Conservation (phyloP, 202 grass and related monocot genomes). For the Zoysia matrella region DNA sequence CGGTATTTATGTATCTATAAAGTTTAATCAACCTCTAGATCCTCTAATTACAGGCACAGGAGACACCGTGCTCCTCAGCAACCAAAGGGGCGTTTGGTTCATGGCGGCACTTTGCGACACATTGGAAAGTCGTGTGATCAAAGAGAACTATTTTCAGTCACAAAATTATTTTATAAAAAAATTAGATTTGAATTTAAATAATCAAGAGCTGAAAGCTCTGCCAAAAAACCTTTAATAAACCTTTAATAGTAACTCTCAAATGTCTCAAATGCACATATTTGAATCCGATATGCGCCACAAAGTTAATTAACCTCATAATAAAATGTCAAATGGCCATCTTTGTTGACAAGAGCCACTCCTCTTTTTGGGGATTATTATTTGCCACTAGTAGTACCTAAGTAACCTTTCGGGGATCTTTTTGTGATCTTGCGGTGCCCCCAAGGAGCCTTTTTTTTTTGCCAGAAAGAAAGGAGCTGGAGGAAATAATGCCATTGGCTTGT, state of each 20-base stretch:
- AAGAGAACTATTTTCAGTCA: no score
- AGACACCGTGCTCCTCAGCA: background rate
- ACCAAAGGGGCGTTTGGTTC: background rate
- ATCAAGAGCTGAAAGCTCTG: background rate
- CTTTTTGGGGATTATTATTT: background rate
- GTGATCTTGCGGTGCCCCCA: slow-evolving; percentile 18
- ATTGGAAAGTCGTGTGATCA: background rate
- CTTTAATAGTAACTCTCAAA: no score
- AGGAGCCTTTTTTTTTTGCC: background rate
- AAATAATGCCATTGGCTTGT: slow-evolving; percentile 62
- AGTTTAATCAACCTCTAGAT: slow-evolving; percentile 19
- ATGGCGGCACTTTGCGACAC: background rate
- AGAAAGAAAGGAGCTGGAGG: slow-evolving; percentile 4
- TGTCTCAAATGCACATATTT: no score
- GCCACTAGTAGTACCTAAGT: background rate
- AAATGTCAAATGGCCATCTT: background rate
- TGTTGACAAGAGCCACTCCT: background rate
- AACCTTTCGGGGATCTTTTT: slow-evolving; percentile 12
- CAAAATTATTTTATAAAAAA: no score
- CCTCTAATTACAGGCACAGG: slow-evolving; percentile 21
- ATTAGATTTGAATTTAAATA: background rate
- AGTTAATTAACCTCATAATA: background rate
- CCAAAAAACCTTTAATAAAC: no score
- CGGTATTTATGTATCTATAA: slow-evolving; percentile 35
- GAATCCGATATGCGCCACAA: background rate